A percentile compares a stretch with the other conserved stretches of the same genome.
Evolutionary conservation across 257 asterid species (phyloP).

Genomic region (Verbascum thapsus): DNA sequence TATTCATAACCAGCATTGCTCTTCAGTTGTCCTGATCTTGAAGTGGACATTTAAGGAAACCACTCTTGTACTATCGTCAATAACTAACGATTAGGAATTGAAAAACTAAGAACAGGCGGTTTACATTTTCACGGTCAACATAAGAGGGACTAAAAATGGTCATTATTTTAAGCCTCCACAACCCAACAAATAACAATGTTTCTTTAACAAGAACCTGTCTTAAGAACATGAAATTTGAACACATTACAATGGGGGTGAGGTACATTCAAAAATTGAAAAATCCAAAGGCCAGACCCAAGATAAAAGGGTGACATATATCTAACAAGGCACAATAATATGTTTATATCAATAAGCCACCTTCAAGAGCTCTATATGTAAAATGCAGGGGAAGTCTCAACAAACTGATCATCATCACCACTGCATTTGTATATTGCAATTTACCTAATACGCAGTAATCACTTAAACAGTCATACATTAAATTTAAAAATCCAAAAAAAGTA

Average conservation of each 20-base stretch:
- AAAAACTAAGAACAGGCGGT: too few species aligned
- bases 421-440: conserved; percentile 27
- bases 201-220: conserved; percentile 5
- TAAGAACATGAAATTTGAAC: background rate
- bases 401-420: conserved; percentile 10
- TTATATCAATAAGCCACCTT: background rate
- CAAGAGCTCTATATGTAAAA: conserved; percentile 3
- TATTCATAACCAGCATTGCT: too few species aligned
- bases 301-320: conserved; percentile 15
- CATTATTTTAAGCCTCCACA: conserved; percentile 2
- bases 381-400: conserved; percentile 11
- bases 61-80: too few species aligned
- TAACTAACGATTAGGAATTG: too few species aligned
- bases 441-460: conserved; percentile 22
- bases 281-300: background rate
- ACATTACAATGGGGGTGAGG: conserved; percentile 9
- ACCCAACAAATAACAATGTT: background rate
- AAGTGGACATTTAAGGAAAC: too few species aligned
- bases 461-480: background rate
- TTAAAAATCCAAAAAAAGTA: too few species aligned
- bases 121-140: background rate
- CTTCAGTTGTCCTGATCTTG: too few species aligned
- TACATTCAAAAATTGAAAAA: conserved; percentile 7
- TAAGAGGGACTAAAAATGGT: background rate
- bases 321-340: conserved; percentile 1